These are phyloP conservation scores for Erigeron philadelphicus DNA, from an alignment of 140 eudicot species.

Conservation along the genomic window DNA sequence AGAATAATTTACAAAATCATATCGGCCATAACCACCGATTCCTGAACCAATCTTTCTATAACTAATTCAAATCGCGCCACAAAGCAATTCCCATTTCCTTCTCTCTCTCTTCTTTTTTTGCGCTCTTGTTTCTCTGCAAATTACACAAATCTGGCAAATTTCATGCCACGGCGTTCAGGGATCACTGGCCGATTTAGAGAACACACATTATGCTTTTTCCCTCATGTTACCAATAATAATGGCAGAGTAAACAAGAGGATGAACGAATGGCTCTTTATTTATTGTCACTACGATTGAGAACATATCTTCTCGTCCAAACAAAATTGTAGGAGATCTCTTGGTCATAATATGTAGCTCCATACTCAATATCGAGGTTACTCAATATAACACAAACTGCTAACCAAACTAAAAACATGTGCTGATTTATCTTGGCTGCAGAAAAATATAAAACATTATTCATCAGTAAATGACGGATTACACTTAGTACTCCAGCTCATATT, in stretches of 20 bases:
- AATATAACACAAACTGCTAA: conserved; percentile 27
- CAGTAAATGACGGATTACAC: background rate
- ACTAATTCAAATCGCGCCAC: background rate
- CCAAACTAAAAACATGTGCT: conserved; percentile 8
- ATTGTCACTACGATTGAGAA: conserved; percentile 1
- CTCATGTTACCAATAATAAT: conserved; percentile 4
- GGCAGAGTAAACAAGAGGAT: conserved; percentile 15
- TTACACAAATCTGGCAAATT: background rate
- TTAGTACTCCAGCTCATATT: background rate
- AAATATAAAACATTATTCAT: background rate
- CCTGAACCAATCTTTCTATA: conserved; percentile 11
- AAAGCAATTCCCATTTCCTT: background rate
- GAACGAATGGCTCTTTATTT: conserved; percentile 21
- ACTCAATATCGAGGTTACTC: conserved; percentile 17
- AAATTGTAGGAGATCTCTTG: background rate
- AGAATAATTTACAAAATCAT: conserved; percentile 11
- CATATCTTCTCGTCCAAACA: conserved; percentile 11
- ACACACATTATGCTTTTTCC: background rate
- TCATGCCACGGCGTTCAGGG: background rate
- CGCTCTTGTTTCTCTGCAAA: no score
- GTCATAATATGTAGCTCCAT: conserved; percentile 11
- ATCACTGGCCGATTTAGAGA: background rate
- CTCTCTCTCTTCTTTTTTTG: no score
- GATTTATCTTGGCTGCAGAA: conserved; percentile 19
- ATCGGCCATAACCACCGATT: background rate